These are phyloP conservation scores for Xylaria castorea DNA, from an alignment of 495 filamentous ascomycete genomes.

Conservation along the genomic window DNA sequence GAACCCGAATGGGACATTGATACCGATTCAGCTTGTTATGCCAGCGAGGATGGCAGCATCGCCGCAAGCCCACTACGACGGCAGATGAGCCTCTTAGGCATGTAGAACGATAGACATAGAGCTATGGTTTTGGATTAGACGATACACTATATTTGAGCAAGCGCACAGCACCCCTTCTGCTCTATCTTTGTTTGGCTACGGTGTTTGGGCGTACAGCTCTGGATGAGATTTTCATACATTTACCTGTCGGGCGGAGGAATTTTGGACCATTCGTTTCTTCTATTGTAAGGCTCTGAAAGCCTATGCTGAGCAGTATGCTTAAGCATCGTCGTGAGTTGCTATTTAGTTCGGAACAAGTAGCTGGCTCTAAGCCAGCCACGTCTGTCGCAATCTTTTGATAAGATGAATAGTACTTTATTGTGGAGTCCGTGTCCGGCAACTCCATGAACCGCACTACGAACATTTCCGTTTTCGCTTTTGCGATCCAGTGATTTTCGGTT, in stretches of 20 bases:
- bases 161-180: slow-evolving; percentile 19
- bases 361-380: neutral
- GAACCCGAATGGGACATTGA: slow-evolving; percentile 82
- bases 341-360: neutral
- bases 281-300: neutral
- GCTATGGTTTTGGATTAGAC: slow-evolving; percentile 31
- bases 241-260: neutral
- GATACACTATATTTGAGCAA: slow-evolving; percentile 16
- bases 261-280: neutral
- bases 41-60: slow-evolving; percentile 66
- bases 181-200: slow-evolving; percentile 16
- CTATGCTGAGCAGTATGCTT: neutral
- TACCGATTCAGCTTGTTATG: slow-evolving; percentile 72
- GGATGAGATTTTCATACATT: neutral
- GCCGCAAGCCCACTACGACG: slow-evolving; percentile 70
- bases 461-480: neutral
- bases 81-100: slow-evolving; percentile 68
- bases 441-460: neutral
- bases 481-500: neutral
- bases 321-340: neutral
- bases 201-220: slow-evolving; percentile 24
- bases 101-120: slow-evolving; percentile 48
- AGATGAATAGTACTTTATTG: neutral
- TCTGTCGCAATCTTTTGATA: slow-evolving; percentile 3
- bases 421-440: neutral